Percentiles rank a stretch among this genome's conserved stretches.
These are phyloP conservation scores for Tanacetum coccineum DNA, from an alignment of 129 eudicot genomes.

Conservation along the genomic window DNA sequence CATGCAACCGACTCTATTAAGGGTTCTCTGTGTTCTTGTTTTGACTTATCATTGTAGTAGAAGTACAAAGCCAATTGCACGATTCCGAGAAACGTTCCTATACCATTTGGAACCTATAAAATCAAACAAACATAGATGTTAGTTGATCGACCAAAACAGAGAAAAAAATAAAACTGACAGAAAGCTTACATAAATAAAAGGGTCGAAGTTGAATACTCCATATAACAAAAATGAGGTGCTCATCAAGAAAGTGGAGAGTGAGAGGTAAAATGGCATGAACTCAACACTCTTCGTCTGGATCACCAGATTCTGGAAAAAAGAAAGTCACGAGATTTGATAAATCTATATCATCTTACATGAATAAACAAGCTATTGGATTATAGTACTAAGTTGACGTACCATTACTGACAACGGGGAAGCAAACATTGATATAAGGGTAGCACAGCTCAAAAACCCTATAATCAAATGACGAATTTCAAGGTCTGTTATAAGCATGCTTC, in stretches of 20 bases:
- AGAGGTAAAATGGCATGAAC: slow-evolving; percentile 91
- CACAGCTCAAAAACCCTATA: slow-evolving; percentile 69
- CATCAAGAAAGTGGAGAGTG: slow-evolving; percentile 78
- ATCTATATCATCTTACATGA: neutral
- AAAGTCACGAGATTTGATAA: neutral
- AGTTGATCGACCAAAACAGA: neutral
- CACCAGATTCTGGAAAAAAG: slow-evolving; percentile 61
- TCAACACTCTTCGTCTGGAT: slow-evolving; percentile 77
- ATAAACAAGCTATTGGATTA: neutral
- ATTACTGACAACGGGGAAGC: slow-evolving; percentile 86
- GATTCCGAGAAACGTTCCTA: slow-evolving; percentile 64
- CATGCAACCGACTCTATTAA: slow-evolving; percentile 57
- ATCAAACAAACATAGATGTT: slow-evolving; percentile 20
- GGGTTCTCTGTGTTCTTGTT: slow-evolving; percentile 47
- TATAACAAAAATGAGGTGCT: slow-evolving; percentile 75
- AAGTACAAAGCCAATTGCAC: slow-evolving; percentile 54
- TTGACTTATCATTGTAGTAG: slow-evolving; percentile 41
- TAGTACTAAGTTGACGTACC: slow-evolving; percentile 35
- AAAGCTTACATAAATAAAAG: slow-evolving; percentile 64
- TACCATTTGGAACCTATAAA: slow-evolving; percentile 81
- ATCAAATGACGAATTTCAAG: slow-evolving; percentile 46
- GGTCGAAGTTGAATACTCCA: slow-evolving; percentile 73
- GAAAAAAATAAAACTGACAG: slow-evolving; percentile 1
- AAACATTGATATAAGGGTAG: slow-evolving; percentile 87
- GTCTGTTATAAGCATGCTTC: slow-evolving; percentile 61